Evolutionary conservation across 345 rosid species (phyloP), one percentile per base, ranked within the genome.

Genomic region (Sonneratia caseolaris): DNA sequence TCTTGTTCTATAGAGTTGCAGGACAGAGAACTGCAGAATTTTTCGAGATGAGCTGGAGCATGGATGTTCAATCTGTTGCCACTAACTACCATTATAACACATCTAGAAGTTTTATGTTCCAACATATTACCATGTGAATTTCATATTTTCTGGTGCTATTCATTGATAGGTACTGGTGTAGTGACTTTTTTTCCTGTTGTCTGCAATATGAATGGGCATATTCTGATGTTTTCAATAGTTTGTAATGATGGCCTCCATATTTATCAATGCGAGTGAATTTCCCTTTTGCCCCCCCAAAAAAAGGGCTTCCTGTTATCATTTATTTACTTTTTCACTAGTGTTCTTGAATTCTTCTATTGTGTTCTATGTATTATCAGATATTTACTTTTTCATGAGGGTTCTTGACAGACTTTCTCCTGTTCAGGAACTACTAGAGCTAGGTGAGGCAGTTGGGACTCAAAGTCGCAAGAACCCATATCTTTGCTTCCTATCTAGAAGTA

Each of bases 341-440:
- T 57, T 37, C 13, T 64, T 47, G 8, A 27, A 4, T 19, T 5
- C 21, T 70, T 71, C 18, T 42, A n/a, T 73, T 36, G 40, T 56
- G 27, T 67, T 67, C 16, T 5, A 14, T 40, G 62, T 68, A 22
- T 43, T 65, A 56, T 8, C 9, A 47, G 8, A 4, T 47, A 47
- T 47, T 47, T 47, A 9, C 76, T 51, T 14, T 66, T 40, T 1
- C 68, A 71, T 0, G 6, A 75, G 69, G 24, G 49, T 22, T 0
- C 37, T 47, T 24, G 68, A 68, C 18, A 48, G 22, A 49, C 47
- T 76, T 16, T 68, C 70, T 51, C 55, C 27, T 68, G 55, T 66
- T 49, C 79, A 96, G 98, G 99, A 92, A 84, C 80, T 96, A 80
- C 86, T 96, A 66, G 96, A 96, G 85, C 80, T 96, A 43, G 99